These are phyloP conservation scores for Trichoderma sp. DNA, from an alignment of 2,329 filamentous ascomycete genomes.

Conservation along the genomic window DNA sequence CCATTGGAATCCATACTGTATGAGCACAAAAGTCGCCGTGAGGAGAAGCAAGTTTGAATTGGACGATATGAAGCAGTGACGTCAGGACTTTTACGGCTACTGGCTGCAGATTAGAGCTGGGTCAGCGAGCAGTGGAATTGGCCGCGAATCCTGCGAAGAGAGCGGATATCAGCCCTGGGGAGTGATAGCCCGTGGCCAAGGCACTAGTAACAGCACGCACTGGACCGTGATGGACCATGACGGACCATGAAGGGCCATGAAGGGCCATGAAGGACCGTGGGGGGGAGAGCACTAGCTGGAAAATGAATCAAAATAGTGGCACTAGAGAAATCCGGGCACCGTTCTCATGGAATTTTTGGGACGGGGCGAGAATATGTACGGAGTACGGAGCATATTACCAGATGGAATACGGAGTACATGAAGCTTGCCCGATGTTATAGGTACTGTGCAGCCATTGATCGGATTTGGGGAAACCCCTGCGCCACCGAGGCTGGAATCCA, in stretches of 20 bases:
- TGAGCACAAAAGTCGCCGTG: background rate
- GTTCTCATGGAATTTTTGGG: background rate
- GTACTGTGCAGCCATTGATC: no score
- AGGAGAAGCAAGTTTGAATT: slow-evolving; percentile 2
- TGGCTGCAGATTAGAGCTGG: background rate
- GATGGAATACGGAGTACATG: no score
- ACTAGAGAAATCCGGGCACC: background rate
- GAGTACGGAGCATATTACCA: no score
- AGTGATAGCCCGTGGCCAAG: background rate
- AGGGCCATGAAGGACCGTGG: no score
- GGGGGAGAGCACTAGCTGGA: background rate
- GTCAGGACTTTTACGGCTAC: slow-evolving; percentile 1
- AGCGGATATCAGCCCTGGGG: background rate
- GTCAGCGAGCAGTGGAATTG: background rate
- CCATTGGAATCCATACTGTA: background rate
- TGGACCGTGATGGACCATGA: no score
- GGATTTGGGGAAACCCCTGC: no score
- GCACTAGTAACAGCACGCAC: background rate
- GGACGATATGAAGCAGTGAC: background rate
- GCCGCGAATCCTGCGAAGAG: background rate
- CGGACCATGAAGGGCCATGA: no score
- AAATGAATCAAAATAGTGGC: background rate
- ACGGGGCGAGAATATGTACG: background rate
- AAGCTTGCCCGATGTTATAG: no score
- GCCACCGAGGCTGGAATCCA: background rate